Evolutionary conservation across 495 filamentous ascomycete genomes (phyloP), one percentile per base, ranked within the genome.

Genomic region (Terfezia claveryi): DNA sequence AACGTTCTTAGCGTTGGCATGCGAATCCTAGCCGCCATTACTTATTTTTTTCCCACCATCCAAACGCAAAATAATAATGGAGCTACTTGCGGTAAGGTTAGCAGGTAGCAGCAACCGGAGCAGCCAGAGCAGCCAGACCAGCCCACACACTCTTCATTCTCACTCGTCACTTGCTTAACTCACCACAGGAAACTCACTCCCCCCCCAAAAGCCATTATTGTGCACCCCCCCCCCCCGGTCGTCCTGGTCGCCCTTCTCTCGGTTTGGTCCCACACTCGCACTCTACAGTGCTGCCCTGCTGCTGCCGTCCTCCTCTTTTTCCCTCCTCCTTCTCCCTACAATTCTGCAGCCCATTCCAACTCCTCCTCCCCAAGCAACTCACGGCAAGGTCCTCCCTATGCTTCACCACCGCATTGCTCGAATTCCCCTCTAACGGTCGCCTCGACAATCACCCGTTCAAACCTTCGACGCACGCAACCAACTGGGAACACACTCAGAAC

Each of bases 251-350:
- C 17, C 41, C 41, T 46, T 20, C 41, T 66, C 55, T 53, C 56
- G 52, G 57, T 57, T 62, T 57, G 55, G 58, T 38, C 56, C 51
- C 46, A 59, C 61, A 59, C 55, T 60, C 55, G 54, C 64, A 46
- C 67, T 70, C 27, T 32, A 32, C 27, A 1, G 27, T 32, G 27
- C 27, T 32, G 27, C 27, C 27, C 27, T 32, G 27, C 27, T 32
- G 27, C 27, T 32, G 27, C 27, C 27, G 27, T 32, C 27, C 27
- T 32, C 27, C 27, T 32, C 27, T 32, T 32, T 32, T 32, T 32
- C 27, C 27, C 27, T 32, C 27, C 27, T 32, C 4, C 27, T 32
- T 32, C 27, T 32, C 27, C 7, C 27, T 1, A 32, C 27, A 32
- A 32, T 32, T 2, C 4, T 32, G 27, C 27, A 32, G 27, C 27